Conservation (phyloP, 2,329 filamentous ascomycete species). For the Akanthomyces uredinophilus region DNA sequence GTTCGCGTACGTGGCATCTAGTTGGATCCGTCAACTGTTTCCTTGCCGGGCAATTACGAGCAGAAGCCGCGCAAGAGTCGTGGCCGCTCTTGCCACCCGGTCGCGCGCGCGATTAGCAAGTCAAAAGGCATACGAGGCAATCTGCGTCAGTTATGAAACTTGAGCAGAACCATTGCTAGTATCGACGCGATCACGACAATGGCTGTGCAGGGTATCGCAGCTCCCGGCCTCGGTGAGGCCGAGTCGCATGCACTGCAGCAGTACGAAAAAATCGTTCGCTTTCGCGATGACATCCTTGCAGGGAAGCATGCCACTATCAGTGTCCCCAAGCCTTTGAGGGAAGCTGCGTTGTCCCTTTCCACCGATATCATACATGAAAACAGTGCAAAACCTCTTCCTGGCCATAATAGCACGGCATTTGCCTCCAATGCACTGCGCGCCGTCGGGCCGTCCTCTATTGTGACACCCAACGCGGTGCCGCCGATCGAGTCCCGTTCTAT, state of each 20-base stretch:
- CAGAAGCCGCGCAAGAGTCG: background rate
- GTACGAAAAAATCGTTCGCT: conserved; percentile 74
- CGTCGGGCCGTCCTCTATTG: background rate
- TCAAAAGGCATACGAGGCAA: background rate
- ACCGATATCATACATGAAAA: background rate
- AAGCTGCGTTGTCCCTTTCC: background rate
- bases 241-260: conserved; percentile 57
- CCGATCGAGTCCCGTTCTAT: conserved; percentile 54
- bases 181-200: conserved; percentile 18
- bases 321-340: conserved; percentile 30
- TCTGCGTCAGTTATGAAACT: background rate
- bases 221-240: conserved; percentile 34
- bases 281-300: conserved; percentile 76
- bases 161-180: background rate
- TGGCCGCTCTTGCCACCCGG: background rate
- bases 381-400: conserved; percentile 4
- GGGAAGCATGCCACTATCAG: conserved; percentile 66
- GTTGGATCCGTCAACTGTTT: background rate
- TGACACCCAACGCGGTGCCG: background rate
- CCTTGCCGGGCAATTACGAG: background rate
- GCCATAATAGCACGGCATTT: conserved; percentile 31
- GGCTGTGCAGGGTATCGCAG: conserved; percentile 19
- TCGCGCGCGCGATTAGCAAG: background rate
- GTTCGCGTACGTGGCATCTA: background rate
- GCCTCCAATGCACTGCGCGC: conserved; percentile 32